phyloP scores from a whole-genome alignment of 768 basidiomycete species.

The Lyophyllum decastes region DNA sequence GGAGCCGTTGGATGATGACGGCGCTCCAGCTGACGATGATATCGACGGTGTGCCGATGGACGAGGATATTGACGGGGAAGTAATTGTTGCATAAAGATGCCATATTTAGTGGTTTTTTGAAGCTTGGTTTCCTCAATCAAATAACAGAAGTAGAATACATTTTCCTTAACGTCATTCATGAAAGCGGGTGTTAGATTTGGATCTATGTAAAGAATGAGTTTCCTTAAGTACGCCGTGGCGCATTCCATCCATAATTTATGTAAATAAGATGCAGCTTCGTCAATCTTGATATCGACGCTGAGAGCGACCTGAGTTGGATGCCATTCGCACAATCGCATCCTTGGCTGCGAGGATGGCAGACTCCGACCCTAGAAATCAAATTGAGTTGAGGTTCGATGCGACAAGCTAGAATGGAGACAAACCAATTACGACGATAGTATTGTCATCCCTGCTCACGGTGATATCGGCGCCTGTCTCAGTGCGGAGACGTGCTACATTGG shows the following conservation, averaged over 20 bases:
- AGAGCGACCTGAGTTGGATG: slow-evolving; percentile 37
- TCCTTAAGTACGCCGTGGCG: slow-evolving; percentile 1
- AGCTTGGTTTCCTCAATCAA: too few species aligned
- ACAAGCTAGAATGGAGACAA: slow-evolving; percentile 24
- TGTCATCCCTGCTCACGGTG: slow-evolving; percentile 86
- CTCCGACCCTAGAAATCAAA: slow-evolving; percentile 56
- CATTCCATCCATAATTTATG: background rate
- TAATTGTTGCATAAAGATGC: background rate
- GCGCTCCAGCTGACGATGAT: slow-evolving; percentile 24
- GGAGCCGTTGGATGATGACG: background rate
- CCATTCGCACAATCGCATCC: slow-evolving; percentile 71
- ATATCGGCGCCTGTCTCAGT: slow-evolving; percentile 92
- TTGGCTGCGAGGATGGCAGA: slow-evolving; percentile 70
- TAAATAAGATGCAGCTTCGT: background rate
- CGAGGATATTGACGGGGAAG: slow-evolving; percentile 18
- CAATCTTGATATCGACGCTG: slow-evolving; percentile 38
- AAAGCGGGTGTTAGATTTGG: background rate
- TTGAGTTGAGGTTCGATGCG: background rate
- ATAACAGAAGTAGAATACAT: too few species aligned
- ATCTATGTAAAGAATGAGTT: slow-evolving; percentile 2
- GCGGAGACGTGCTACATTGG: slow-evolving; percentile 86
- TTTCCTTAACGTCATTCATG: background rate
- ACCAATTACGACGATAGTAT: slow-evolving; percentile 87
- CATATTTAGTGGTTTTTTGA: background rate
- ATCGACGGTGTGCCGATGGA: slow-evolving; percentile 49